phyloP scores from a whole-genome alignment of 352 stramenopile species.

The Phytophthora palmivora region DNA sequence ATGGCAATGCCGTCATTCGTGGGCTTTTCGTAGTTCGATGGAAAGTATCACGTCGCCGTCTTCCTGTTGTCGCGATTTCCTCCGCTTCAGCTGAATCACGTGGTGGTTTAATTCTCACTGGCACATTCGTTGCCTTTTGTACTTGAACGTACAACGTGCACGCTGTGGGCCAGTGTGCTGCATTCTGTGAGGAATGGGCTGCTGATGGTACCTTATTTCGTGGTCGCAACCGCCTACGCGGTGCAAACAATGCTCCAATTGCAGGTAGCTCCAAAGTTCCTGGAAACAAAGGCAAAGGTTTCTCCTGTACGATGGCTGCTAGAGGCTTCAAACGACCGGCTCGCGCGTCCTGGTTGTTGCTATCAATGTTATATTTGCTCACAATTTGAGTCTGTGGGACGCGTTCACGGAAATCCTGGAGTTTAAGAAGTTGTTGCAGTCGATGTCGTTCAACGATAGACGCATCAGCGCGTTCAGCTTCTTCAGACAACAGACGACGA shows the following conservation, averaged over 20 bases:
- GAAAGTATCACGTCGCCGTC: constrained; percentile 23
- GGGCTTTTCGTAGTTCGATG: constrained; percentile 33
- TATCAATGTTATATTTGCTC: constrained; percentile 29
- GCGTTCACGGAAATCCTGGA: constrained; percentile 73
- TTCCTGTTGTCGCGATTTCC: constrained; percentile 14
- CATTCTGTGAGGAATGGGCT: constrained; percentile 5
- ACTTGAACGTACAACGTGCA: constrained; percentile 89
- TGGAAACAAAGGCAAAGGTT: constrained; percentile 80
- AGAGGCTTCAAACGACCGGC: constrained; percentile 39
- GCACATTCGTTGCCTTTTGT: constrained; percentile 79
- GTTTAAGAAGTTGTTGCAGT: constrained; percentile 52
- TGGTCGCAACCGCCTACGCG: constrained; percentile 57
- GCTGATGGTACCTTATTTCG: constrained; percentile 34
- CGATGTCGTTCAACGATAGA: constrained; percentile 61
- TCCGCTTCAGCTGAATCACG: constrained; percentile 17
- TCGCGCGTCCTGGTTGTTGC: constrained; percentile 25
- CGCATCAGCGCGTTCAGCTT: constrained; percentile 41
- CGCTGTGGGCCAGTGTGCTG: constrained; percentile 59
- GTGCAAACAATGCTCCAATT: constrained; percentile 63
- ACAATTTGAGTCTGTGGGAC: constrained; percentile 46
- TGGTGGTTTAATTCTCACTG: constrained; percentile 51
- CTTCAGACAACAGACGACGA: constrained; percentile 49
- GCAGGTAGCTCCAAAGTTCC: constrained; percentile 67
- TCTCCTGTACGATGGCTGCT: constrained; percentile 85
- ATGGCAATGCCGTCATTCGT: constrained; percentile 3